A percentile compares a stretch with the other conserved stretches of the same genome.
Evolutionary conservation across 176 grass and related monocot species (phyloP).

Genomic region (Neostapfia colusana): DNA sequence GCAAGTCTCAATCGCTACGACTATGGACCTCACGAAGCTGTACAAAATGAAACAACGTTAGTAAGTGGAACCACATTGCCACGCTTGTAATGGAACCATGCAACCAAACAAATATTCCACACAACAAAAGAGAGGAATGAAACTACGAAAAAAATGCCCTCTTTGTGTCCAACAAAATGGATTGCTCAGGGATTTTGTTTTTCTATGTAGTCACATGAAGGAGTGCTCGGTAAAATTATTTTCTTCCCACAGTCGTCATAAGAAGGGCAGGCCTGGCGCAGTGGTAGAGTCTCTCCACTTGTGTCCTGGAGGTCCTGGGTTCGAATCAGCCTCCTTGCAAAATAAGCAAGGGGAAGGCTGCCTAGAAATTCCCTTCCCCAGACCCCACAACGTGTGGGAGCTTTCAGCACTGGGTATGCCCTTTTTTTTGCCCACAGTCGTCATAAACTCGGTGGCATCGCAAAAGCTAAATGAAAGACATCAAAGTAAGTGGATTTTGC

Average conservation of each 20-base stretch:
- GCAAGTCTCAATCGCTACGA: not conserved
- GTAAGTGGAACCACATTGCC: not conserved
- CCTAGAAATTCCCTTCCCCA: no score
- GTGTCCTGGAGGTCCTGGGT: no score
- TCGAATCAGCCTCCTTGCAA: no score
- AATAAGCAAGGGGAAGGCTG: no score
- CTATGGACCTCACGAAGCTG: constrained; percentile 27
- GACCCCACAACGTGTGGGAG: no score
- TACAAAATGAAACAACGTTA: constrained; percentile 15
- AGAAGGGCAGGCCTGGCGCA: no score
- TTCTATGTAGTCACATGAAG: not conserved
- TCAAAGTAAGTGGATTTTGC: not conserved
- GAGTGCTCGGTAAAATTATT: not conserved
- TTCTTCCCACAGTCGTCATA: not conserved
- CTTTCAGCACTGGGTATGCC: no score
- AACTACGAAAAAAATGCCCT: not conserved
- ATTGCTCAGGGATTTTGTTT: not conserved
- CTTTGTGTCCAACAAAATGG: not conserved
- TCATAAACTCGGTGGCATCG: no score
- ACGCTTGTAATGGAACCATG: not conserved
- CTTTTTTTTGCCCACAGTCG: not conserved
- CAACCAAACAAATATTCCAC: not conserved
- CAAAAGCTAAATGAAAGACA: not conserved
- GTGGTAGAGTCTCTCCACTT: no score
- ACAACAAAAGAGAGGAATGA: not conserved